Conservation (phyloP, 106 monocot genomes). For the Platanthera guangdongensis region DNA sequence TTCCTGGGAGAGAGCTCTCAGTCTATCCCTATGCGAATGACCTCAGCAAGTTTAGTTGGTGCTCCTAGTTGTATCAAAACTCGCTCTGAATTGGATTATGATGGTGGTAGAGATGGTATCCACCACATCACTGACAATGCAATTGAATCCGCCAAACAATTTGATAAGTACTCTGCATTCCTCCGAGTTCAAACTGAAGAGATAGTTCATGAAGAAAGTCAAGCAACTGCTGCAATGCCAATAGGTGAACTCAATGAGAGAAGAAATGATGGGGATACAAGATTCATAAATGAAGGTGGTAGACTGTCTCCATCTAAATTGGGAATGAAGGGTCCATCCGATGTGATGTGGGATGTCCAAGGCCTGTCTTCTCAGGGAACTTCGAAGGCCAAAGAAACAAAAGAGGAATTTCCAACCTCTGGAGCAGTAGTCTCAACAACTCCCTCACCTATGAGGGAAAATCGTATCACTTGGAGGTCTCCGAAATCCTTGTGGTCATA, state of each 20-base stretch:
- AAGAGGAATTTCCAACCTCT: constrained; percentile 15
- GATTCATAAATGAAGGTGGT: constrained; percentile 12
- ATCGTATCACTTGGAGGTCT: constrained; percentile 35
- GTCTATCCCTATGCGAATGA: background rate
- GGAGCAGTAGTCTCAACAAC: constrained; percentile 7
- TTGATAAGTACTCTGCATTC: constrained; percentile 15
- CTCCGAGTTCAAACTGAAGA: background rate
- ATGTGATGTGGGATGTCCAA: constrained; percentile 57
- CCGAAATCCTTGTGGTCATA: constrained; percentile 64
- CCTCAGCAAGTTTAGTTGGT: background rate
- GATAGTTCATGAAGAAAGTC: background rate
- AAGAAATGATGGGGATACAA: constrained; percentile 9
- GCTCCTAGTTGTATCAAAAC: background rate
- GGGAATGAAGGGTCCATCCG: constrained; percentile 50
- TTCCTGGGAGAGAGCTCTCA: constrained; percentile 3
- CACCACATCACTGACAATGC: constrained; percentile 3
- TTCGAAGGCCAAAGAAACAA: constrained; percentile 18
- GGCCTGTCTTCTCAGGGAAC: constrained; percentile 26
- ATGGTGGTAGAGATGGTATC: background rate
- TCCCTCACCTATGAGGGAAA: constrained; percentile 20
- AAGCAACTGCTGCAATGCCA: constrained; percentile 6
- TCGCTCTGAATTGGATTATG: background rate
- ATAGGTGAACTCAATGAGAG: constrained; percentile 7
- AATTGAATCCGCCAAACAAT: constrained; percentile 14
- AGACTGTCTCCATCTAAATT: constrained; percentile 25